Evolutionary conservation across 2,329 filamentous ascomycete genomes (phyloP), one percentile per base, ranked within the genome.

Genomic region (Arthrobotrys conoides): DNA sequence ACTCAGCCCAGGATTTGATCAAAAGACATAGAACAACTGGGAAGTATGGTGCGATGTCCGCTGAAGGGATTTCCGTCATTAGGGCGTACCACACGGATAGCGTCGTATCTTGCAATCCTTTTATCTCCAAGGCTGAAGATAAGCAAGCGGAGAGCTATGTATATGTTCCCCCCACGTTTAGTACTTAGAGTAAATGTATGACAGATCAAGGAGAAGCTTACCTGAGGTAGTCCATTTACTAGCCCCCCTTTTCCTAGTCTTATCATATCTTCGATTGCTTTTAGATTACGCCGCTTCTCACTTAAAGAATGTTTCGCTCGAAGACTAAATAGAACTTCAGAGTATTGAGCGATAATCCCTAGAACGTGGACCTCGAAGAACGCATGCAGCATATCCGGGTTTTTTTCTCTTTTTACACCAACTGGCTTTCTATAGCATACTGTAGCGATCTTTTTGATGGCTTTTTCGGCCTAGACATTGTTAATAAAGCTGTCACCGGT

Each of bases 21-120:
- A 98, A 90, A 48, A 97, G 89, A 67, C 94, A 94, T 81, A 98
- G 93, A 0, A 94, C 97, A 73, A 95, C 94, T 83, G 97, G 94
- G 8, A 98, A 86, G 44, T 97, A 88, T 27, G 90, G 87, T 80
- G 92, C 91, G 5, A 97, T 87, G 82, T 97, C 94, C 24, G 94
- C 91, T 71, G 91, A 90, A 9, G 91, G 91, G 59, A 98, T 87
- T 65, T 91, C 89, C 30, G 86, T 88, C 18, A 98, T 88, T 85
- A 99, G 90, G 8, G 90, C 88, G 27, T 90, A 88, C 96, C 96
- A 99, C 61, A 94, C 93, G 3, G 88, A 89, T 82, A 98, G 94
- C 1, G 94, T 93, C 33, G 90, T 87, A 78, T 93, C 88, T 79
- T 93, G 90, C n/a, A 99, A 87, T 57, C 91, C 88, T 53, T 90